Conservation (phyloP, 768 basidiomycete genomes). For the Pisolithus tinctorius region DNA sequence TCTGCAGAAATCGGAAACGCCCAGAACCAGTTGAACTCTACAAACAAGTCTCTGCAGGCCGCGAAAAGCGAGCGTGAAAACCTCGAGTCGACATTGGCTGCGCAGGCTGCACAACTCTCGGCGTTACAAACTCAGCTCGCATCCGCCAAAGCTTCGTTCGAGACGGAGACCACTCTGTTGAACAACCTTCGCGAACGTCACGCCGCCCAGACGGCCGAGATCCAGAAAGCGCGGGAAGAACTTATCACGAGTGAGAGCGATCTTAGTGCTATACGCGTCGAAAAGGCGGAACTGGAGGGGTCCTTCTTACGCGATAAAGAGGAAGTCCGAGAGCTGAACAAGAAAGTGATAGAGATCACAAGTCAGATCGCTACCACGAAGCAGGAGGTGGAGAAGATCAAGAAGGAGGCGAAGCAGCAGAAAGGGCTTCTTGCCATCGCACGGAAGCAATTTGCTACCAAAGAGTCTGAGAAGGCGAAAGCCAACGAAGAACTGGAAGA, state of each 20-base stretch:
- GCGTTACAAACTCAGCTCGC: constrained; percentile 79
- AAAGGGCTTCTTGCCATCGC: constrained; percentile 93
- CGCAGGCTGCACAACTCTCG: constrained; percentile 68
- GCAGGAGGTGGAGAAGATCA: constrained; percentile 74
- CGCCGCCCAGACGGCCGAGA: constrained; percentile 58
- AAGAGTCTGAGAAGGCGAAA: constrained; percentile 71
- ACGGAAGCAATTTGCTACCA: constrained; percentile 83
- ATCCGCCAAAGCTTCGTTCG: constrained; percentile 77
- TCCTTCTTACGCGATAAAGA: constrained; percentile 87
- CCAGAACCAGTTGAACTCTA: constrained; percentile 79
- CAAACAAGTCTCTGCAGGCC: constrained; percentile 61
- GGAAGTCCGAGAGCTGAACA: constrained; percentile 80
- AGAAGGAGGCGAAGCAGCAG: constrained; percentile 94
- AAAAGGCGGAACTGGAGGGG: constrained; percentile 90
- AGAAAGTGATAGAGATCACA: constrained; percentile 74
- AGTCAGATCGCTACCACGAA: constrained; percentile 67
- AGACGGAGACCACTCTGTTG: constrained; percentile 72
- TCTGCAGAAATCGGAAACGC: constrained; percentile 85
- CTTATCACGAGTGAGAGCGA: constrained; percentile 90
- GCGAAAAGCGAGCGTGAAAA: constrained; percentile 59
- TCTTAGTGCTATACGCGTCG: constrained; percentile 77
- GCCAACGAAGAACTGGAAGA: constrained; percentile 68
- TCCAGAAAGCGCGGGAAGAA: constrained; percentile 67
- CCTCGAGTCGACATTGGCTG: constrained; percentile 57
- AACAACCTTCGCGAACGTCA: constrained; percentile 63